Base-by-base conservation (phyloP, 2,329 filamentous ascomycete species). In the Dothideomycetes sp. region DNA sequence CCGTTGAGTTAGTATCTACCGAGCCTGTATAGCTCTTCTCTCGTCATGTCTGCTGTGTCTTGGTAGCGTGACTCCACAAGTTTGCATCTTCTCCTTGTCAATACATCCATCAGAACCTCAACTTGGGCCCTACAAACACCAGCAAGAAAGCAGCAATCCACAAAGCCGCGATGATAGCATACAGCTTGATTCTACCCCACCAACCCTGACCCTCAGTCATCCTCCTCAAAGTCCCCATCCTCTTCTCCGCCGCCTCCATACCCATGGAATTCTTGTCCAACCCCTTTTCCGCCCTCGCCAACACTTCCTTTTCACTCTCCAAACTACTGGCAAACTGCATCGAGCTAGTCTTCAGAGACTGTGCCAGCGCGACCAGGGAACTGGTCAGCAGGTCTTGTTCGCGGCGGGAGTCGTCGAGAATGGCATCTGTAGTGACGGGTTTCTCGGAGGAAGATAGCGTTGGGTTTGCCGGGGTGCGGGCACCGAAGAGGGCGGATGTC, bases 161-260 rank as follows among this genome's bases (percentile, higher is more conserved):
- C 47, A 95, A 61, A 20, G 76, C 85, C 53, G 80, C 83, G 34
- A 95, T 87, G 72, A 84, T 82, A 27, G 70, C 81, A 67, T 91
- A 94, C 46, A 95, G 68, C 63, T 58, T 60, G 4, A 89, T 70
- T 68, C 88, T 68, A 5, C 82, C 87, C 77, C 75, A 86, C 82
- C 83, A 93, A 0, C 87, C 87, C 57, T 82, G 80, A 3, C 87
- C 88, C 65, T 95, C 89, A 12, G 82, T 86, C 78, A 94, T 86
- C 38, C 73, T 73, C 51, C 76, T 70, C 56, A 96, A 61, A 53
- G 75, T 71, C 1, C 84, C 81, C 84, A 96, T 93, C 47, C 78
- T 69, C 48, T 76, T 74, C 39, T 78, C 77, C 3, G 88, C 86
- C 1, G 77, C 74, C 45, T 87, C 80, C 73, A 96, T 82, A 13